phyloP scores from a whole-genome alignment of 2,329 filamentous ascomycete genomes.

The Magnaporthiopsis poae region DNA sequence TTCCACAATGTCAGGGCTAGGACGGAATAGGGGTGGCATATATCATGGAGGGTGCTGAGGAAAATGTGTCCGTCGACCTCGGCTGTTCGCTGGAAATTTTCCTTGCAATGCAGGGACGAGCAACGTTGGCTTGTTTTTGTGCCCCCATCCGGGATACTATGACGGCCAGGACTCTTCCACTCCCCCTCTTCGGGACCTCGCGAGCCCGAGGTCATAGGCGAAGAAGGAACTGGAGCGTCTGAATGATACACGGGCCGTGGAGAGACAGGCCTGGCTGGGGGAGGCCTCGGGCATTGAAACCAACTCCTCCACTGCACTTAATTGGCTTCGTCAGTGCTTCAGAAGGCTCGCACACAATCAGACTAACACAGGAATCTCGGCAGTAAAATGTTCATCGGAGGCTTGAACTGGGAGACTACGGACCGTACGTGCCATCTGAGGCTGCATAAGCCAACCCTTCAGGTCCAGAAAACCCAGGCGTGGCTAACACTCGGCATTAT shows the following conservation, averaged over 20 bases:
- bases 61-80: background rate
- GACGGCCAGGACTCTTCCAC: background rate
- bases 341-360: background rate
- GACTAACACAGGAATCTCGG: slow-evolving; percentile 19
- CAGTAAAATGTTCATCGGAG: slow-evolving; percentile 99
- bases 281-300: no score
- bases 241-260: background rate
- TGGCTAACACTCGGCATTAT: background rate
- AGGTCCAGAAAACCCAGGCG: background rate
- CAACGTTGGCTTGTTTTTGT: background rate
- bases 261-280: background rate
- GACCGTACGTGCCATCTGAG: slow-evolving; percentile 59
- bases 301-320: background rate
- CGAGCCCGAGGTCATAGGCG: background rate
- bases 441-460: background rate
- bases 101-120: background rate
- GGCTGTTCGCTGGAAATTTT: background rate
- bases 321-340: slow-evolving; percentile 1
- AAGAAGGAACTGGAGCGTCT: background rate
- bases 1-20: background rate
- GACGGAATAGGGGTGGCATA: background rate
- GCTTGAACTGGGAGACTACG: slow-evolving; percentile 97
- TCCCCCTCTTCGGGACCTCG: background rate
- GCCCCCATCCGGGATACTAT: background rate
- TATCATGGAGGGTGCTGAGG: background rate